Conservation (phyloP, 306 rosid species). For the Cucumis hystrix region DNA sequence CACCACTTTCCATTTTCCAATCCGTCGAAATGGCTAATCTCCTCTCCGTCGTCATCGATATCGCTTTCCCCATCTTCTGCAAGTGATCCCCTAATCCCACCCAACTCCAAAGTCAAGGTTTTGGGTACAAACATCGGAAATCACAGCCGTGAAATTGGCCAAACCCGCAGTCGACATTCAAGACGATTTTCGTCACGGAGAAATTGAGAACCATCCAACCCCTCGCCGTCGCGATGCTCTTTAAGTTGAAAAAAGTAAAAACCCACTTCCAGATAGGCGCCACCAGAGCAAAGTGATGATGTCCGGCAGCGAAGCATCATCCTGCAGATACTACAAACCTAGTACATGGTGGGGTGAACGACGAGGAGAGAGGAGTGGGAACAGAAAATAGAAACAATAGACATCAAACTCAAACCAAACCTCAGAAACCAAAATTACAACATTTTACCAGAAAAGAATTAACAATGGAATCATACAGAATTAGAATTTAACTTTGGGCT, state of each 20-base stretch:
- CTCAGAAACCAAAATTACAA: too few relatives aligned
- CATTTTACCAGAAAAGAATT: too few relatives aligned
- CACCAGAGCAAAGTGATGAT: background rate
- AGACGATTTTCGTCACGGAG: constrained; percentile 57
- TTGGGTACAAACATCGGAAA: constrained; percentile 14
- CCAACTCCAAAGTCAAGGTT: constrained; percentile 17
- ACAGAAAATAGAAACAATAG: too few relatives aligned
- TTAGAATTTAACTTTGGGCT: too few relatives aligned
- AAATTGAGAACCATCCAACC: background rate
- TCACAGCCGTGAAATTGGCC: constrained; percentile 32
- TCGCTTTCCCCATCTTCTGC: constrained; percentile 57
- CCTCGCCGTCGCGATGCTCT: background rate
- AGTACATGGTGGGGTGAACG: constrained; percentile 24
- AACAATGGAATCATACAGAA: too few relatives aligned
- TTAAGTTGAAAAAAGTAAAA: background rate
- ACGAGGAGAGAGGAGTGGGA: too few relatives aligned
- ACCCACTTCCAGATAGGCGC: background rate
- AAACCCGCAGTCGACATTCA: constrained; percentile 3
- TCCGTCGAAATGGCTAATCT: constrained; percentile 61
- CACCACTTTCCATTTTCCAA: constrained; percentile 43
- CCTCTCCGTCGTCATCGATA: constrained; percentile 26
- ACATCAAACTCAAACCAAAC: too few relatives aligned
- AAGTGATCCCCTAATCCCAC: constrained; percentile 49
- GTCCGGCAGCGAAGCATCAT: constrained; percentile 13
- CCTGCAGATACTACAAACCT: constrained; percentile 37